Evolutionary conservation across 1,284 basidiomycete genomes (phyloP).

Genomic region (Microbotryum violaceum): DNA sequence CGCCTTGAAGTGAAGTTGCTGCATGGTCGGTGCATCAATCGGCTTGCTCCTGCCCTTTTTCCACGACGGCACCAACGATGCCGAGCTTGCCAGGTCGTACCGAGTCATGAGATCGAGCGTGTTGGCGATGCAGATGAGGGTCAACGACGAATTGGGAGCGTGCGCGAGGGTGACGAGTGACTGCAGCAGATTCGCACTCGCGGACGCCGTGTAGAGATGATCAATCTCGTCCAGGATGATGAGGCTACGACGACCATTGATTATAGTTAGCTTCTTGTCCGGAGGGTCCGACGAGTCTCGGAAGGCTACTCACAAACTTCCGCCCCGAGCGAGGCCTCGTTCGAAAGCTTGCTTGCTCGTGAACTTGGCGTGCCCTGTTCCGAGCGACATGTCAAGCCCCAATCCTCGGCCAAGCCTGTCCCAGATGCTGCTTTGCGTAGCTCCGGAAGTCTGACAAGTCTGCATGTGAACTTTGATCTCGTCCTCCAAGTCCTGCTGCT

Average conservation of each 20-base stretch:
- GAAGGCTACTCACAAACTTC: slow-evolving; percentile 22
- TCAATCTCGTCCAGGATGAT: slow-evolving; percentile 46
- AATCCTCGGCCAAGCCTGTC: slow-evolving; percentile 31
- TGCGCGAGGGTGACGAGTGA: slow-evolving; percentile 38
- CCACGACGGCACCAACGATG: slow-evolving; percentile 27
- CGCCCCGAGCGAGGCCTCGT: slow-evolving; percentile 13
- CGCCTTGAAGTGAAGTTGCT: slow-evolving; percentile 42
- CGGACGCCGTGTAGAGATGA: slow-evolving; percentile 36
- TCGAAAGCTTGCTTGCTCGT: slow-evolving; percentile 24
- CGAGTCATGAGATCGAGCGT: slow-evolving; percentile 37
- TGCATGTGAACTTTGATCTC: slow-evolving; percentile 37
- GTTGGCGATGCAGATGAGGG: slow-evolving; percentile 39
- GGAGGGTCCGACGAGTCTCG: slow-evolving; percentile 1
- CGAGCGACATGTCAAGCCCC: slow-evolving; percentile 2
- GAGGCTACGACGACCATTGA: slow-evolving; percentile 26
- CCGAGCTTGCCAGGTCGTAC: slow-evolving; percentile 11
- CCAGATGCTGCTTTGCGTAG: slow-evolving; percentile 27
- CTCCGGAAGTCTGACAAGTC: slow-evolving; percentile 42
- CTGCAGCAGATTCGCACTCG: slow-evolving; percentile 39
- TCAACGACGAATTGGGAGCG: slow-evolving; percentile 30
- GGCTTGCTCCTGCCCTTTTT: slow-evolving; percentile 39
- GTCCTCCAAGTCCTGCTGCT: slow-evolving; percentile 2
- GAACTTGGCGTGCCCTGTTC: slow-evolving; percentile 9
- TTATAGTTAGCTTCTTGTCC: neutral
- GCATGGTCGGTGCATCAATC: slow-evolving; percentile 38